Evolutionary conservation across 78 protist genomes (phyloP).

Genomic region (Dictyostelium intermedium): DNA sequence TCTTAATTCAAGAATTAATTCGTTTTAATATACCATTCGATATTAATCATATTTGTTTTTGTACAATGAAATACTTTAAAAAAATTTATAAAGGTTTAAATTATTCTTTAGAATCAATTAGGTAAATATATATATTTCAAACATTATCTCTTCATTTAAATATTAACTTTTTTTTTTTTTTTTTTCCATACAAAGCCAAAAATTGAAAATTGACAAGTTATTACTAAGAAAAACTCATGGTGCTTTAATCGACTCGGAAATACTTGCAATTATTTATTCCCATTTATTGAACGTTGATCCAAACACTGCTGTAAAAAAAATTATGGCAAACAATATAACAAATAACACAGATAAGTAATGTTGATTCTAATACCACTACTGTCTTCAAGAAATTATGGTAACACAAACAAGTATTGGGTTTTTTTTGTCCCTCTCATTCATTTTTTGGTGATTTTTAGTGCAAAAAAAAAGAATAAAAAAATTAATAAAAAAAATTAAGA

Average conservation of each 20-base stretch:
- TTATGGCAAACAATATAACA: background rate
- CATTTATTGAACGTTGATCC: constrained; percentile 10
- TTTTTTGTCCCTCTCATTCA: background rate
- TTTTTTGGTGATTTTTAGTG: background rate
- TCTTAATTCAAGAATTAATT: constrained; percentile 60
- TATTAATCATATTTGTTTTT: constrained; percentile 41
- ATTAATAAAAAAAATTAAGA: background rate
- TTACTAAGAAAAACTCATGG: constrained; percentile 64
- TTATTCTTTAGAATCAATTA: constrained; percentile 28
- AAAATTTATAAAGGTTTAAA: constrained; percentile 14
- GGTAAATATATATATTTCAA: background rate
- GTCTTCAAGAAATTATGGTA: background rate
- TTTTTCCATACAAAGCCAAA: background rate
- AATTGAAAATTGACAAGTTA: constrained; percentile 40
- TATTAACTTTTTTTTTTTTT: background rate
- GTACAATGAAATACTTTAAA: constrained; percentile 77
- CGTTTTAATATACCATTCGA: constrained; percentile 27
- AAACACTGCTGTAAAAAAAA: background rate
- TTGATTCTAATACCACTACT: background rate
- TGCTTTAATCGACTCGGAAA: constrained; percentile 73
- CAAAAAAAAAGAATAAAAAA: background rate
- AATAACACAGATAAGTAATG: background rate
- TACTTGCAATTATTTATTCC: constrained; percentile 56
- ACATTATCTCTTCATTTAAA: too few relatives aligned
- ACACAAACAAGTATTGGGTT: background rate